phyloP scores from a whole-genome alignment of 495 filamentous ascomycete species.

The Diplogelasinospora grovesii region DNA sequence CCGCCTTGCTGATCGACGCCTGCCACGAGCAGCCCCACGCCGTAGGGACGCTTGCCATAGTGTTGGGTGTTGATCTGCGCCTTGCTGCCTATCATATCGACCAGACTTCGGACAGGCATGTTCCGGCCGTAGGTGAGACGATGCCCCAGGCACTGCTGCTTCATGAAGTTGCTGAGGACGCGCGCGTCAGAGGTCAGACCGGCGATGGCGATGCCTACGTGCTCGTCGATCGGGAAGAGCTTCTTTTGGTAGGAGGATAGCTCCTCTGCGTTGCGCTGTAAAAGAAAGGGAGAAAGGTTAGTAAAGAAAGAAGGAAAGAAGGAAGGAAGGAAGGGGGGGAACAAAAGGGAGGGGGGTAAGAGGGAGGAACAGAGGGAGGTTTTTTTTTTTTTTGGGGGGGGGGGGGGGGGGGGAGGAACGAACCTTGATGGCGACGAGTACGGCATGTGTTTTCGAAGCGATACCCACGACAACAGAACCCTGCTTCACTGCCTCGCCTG shows the following conservation, averaged over 20 bases:
- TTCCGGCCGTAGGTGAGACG: slow-evolving; percentile 92
- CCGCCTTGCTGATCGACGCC: slow-evolving; percentile 88
- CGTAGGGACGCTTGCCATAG: slow-evolving; percentile 94
- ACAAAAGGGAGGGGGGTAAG: neutral
- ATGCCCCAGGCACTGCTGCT: slow-evolving; percentile 92
- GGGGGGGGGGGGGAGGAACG: slow-evolving; percentile 12
- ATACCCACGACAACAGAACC: slow-evolving; percentile 96
- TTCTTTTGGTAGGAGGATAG: slow-evolving; percentile 99
- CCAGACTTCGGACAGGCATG: slow-evolving; percentile 80
- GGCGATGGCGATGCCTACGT: slow-evolving; percentile 92
- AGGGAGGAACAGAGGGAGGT: too few relatives aligned
- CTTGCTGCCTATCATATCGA: slow-evolving; percentile 86
- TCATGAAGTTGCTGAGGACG: slow-evolving; percentile 99
- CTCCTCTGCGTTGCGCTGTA: slow-evolving; percentile 94
- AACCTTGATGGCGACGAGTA: slow-evolving; percentile 95
- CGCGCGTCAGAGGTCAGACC: slow-evolving; percentile 97
- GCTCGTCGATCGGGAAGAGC: slow-evolving; percentile 91
- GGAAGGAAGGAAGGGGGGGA: slow-evolving; percentile 2
- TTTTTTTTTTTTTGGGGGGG: too few relatives aligned
- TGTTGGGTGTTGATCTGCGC: slow-evolving; percentile 97
- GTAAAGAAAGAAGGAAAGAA: slow-evolving; percentile 2
- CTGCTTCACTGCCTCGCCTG: slow-evolving; percentile 96
- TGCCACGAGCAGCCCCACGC: slow-evolving; percentile 87
- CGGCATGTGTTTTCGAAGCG: slow-evolving; percentile 94
- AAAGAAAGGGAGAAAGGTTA: neutral